Base-by-base conservation (phyloP, 176 grass and related monocot genomes). In the Neostapfia colusana region DNA sequence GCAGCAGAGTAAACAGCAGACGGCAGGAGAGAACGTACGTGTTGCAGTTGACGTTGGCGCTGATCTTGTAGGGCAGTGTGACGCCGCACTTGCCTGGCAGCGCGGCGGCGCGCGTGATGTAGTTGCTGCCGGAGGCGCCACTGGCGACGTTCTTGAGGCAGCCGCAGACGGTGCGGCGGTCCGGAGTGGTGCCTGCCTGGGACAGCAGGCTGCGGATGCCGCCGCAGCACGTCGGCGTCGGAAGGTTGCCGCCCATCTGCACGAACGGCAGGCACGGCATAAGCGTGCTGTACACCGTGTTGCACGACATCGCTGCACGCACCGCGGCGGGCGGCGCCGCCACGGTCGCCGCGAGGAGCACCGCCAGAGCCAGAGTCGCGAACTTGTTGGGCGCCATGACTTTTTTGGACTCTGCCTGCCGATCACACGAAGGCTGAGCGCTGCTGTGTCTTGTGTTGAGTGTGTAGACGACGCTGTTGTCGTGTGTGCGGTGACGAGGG, bases 121-220 rank as follows among this genome's bases (percentile, higher is more conserved):
- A 56, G 46, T 49, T 15, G 13, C 49, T 36, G 45, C 62, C 60
- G 70, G 67, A 26, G 17, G 70, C 81, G 75, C 57, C 72, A 69
- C 57, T 80, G 72, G 89, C 85, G 55, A 87, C 81, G 69, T 64
- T 88, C 85, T 91, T 88, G 59, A 91, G 83, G 72, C 88, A 90
- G 70, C 74, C 48, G 71, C 89, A 91, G 64, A 83, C 55, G 77
- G 85, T 65, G 66, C 81, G 81, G 42, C 89, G 84, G 85, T 88
- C 89, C 0, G 84, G 70, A 42, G 81, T 77, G 76, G 53, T 84
- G 72, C 48, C 16, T 24, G 88, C 88, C 46, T 37, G 13, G 12
- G 23, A 0, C 27, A 88, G 31, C 59, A 91, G 75, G 28, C 0
- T n/a, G 57, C 71, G 80, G 50, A 84, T 87, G 74, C 88, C 88